Evolutionary conservation across 2,329 filamentous ascomycete genomes (phyloP), one percentile per base, ranked within the genome.

Genomic region (Paecilomyces dactylethromorphus): DNA sequence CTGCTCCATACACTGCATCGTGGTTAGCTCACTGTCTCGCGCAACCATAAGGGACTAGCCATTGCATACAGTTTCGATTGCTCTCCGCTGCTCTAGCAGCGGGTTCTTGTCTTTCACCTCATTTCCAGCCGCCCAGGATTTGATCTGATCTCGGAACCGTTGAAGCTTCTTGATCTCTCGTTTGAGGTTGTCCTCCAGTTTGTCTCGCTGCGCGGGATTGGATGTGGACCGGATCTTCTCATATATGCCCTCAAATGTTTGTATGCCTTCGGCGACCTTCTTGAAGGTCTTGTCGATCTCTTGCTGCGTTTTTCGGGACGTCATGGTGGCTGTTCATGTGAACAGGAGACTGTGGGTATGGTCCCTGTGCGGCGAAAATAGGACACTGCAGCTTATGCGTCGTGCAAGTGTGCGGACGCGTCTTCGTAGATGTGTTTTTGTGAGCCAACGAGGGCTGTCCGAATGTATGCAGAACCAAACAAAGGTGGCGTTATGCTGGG

Each of bases 231-330:
- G 90, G 65, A 99, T 96, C 85, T 99, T 99, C 68, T 97, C 94
- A 79, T 97, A 96, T 70, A 97, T 97, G 71, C 83, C 84, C 73
- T 97, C 92, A 76, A 99, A 99, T 64, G 92, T 89, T 63, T 87
- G 82, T 58, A 97, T 92, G 57, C 94, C 94, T 81, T 97, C 93
- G 54, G 86, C 84, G 71, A 97, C 92, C 83, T 96, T 96, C 80
- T 99, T 99, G 86, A 97, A 97, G 85, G 91, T 96, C 81, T 97
- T 96, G 74, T 99, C 94, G 70, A 97, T 93, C 81, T 99, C 94
- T 80, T 97, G 92, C 76, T 94, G 90, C 69, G 96, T 85, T 83
- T 99, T 99, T 76, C 94, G 87, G 75, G 90, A 90, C 69, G 94
- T 91, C 94, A 99, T 99, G 69, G 76, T 83, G 60, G 63, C 60